Evolutionary conservation across 2,329 filamentous ascomycete species (phyloP), one percentile per base, ranked within the genome.

Genomic region (Macrophomina tecta): DNA sequence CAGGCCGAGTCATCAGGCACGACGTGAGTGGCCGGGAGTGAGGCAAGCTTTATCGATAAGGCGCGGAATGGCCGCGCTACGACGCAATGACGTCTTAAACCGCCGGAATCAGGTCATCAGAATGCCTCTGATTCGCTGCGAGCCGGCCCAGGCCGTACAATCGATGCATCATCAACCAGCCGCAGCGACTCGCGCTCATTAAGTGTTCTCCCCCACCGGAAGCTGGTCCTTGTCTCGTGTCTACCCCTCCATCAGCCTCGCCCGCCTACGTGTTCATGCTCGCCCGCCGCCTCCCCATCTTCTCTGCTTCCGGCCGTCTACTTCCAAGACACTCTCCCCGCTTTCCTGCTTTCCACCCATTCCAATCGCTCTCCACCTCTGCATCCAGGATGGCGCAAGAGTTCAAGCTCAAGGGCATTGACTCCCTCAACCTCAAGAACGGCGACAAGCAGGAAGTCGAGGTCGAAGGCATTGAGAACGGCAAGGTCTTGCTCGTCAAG

Each of bases 391-490:
- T 61, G 48, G 48, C 48, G 36, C 77, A 79, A 69, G 80, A 84
- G 70, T 85, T 79, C 76, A 84, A 83, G 78, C 87, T 97, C 75
- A 96, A 95, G 79, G 91, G 86, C 75, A 81, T 97, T 69, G 85
- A 86, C 55, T 90, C 90, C 72, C 84, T 97, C 66, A 86, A 90
- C 70, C 83, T 98, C 69, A 87, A 90, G 77, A 88, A 90, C 36
- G 90, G 92, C 23, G 90, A 95, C 72, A 98, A 97, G 83, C 86
- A 90, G 69, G 94, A 98, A 79, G 91, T 88, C 14, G 93, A 97
- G 73, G 90, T 99, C 4, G 94, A 98, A 73, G 95, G 94, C 23
- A 84, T 99, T 51, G 89, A 94, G 67, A 89, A 87, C 45, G 92
- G 88, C 69, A 98, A 97, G 79, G 90, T 99, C 2, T 83, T 99